A percentile compares a stretch with the other conserved stretches of the same genome.
Evolutionary conservation across 177 flowering plant genomes (phyloP).

Genomic region (Vitis hybrid): DNA sequence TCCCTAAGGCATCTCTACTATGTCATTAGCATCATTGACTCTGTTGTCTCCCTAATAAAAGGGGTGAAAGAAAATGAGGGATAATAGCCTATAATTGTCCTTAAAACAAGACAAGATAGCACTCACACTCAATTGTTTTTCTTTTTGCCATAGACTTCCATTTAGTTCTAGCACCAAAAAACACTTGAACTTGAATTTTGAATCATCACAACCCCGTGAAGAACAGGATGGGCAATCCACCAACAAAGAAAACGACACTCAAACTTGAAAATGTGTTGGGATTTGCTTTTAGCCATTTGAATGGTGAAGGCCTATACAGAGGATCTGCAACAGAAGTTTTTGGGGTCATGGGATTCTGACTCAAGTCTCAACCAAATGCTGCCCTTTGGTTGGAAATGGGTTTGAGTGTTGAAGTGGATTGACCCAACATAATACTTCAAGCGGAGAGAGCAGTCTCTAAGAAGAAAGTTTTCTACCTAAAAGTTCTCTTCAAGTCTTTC

Average conservation of each 20-base stretch:
- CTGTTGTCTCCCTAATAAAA: constrained; percentile 1
- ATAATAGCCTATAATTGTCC: constrained; percentile 14
- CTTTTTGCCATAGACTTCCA: not conserved
- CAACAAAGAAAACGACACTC: not conserved
- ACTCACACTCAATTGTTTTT: not conserved
- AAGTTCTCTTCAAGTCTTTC: too few species aligned
- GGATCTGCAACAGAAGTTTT: not conserved
- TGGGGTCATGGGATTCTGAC: constrained; percentile 2
- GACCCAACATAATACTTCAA: too few species aligned
- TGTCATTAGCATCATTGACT: constrained; percentile 15
- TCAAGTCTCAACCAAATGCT: not conserved
- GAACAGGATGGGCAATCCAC: not conserved
- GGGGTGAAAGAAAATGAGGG: not conserved
- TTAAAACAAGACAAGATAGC: constrained; percentile 1
- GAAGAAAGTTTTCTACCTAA: too few species aligned
- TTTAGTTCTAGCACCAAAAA: not conserved
- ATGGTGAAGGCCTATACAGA: not conserved
- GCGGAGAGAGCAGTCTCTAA: too few species aligned
- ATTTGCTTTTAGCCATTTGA: too few species aligned
- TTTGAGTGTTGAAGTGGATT: too few species aligned
- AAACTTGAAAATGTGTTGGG: too few species aligned
- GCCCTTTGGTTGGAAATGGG: too few species aligned
- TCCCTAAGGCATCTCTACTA: constrained; percentile 5
- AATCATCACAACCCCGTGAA: not conserved
- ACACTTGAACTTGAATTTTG: not conserved